phyloP scores from a whole-genome alignment of 306 rosid species.

The Trichosanthes truncata region DNA sequence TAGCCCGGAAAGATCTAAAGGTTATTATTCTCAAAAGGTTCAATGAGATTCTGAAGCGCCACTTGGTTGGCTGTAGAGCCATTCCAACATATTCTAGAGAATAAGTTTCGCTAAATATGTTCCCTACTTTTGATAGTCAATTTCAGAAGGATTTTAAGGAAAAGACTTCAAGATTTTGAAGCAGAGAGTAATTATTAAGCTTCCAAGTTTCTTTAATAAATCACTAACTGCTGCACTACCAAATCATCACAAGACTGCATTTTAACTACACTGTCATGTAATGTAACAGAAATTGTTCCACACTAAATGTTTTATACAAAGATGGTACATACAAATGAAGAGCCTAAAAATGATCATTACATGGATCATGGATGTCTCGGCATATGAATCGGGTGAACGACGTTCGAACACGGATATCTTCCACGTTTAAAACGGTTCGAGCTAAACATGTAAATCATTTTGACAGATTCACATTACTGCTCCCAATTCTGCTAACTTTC shows the following conservation, averaged over 20 bases:
- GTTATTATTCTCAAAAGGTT: neutral
- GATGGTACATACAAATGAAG: neutral
- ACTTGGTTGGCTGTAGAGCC: neutral
- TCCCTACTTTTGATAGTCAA: neutral
- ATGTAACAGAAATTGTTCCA: neutral
- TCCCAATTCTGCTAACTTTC: neutral
- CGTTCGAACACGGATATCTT: neutral
- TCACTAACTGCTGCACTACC: neutral
- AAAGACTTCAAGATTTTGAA: neutral
- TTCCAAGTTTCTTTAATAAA: neutral
- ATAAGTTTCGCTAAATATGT: neutral
- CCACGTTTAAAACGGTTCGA: neutral
- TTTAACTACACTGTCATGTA: neutral
- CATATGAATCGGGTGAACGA: neutral
- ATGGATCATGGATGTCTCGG: neutral
- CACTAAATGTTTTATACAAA: neutral
- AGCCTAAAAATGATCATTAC: neutral
- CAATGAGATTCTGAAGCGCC: neutral
- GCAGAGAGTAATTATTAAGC: neutral
- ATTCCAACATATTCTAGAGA: neutral
- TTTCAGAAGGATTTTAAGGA: neutral
- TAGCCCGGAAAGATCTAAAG: too few relatives aligned
- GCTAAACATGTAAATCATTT: neutral
- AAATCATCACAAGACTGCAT: neutral
- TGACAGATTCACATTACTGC: neutral